phyloP scores from a whole-genome alignment of 352 stramenopile genomes.

The Phytopythium ostracodes region DNA sequence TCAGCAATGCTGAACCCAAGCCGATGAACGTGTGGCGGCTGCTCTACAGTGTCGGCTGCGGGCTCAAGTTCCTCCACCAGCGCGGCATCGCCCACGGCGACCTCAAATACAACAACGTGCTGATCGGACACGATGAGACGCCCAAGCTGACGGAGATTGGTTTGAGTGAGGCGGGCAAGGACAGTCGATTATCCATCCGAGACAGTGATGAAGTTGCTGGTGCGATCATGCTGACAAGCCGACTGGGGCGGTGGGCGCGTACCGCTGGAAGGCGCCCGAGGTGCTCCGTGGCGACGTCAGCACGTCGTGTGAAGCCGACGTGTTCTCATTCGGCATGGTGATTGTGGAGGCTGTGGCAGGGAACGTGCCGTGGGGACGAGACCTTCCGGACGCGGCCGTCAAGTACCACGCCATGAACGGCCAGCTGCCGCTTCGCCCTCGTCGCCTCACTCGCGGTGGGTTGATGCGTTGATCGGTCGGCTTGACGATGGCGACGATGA shows the following conservation, averaged over 20 bases:
- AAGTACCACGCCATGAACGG: constrained; percentile 13
- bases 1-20: background rate
- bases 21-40: constrained; percentile 6
- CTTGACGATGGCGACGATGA: background rate
- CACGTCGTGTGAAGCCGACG: background rate
- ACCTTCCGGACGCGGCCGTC: background rate
- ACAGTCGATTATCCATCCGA: background rate
- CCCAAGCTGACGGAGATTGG: constrained; percentile 15
- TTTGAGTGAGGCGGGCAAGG: constrained; percentile 5
- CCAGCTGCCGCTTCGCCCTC: constrained; percentile 13
- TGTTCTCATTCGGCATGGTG: constrained; percentile 6
- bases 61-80: constrained; percentile 4
- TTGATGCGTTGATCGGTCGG: background rate
- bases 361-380: background rate
- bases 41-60: constrained; percentile 1
- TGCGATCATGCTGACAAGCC: background rate
- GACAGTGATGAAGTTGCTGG: background rate
- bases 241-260: background rate
- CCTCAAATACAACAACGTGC: constrained; percentile 14
- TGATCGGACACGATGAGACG: constrained; percentile 6
- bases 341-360: constrained; percentile 3
- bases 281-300: background rate
- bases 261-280: constrained; percentile 7
- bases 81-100: constrained; percentile 8
- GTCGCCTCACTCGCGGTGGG: background rate